Evolutionary conservation across 805 yeast species (phyloP), one percentile per base, ranked within the genome.

Genomic region (Diddensiella santjacobensis): DNA sequence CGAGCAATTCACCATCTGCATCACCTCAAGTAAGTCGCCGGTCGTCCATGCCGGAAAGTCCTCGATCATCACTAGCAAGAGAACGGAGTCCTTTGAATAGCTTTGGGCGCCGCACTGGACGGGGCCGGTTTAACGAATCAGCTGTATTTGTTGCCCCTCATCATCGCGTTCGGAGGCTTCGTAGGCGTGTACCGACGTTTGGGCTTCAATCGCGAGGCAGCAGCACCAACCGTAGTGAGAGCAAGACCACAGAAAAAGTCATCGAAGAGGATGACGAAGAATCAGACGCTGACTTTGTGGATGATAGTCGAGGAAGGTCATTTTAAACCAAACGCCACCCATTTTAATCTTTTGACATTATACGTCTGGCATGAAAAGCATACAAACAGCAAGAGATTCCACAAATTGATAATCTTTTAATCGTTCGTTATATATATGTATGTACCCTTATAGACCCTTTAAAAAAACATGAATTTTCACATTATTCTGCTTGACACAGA

Each of bases 1-100:
- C 61, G 26, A 60, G 69, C 23, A 59, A 65, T 11, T 55, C 55
- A 8, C 39, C 57, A 23, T 54, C 50, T 26, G 49, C 61, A 1
- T 52, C 53, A 13, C 54, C 58, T 1, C 29, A 42, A 8, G 39
- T n/a, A n/a, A 42, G 23, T 29, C 29, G 29, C 18, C 29, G 42
- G 10, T 13, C 26, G 8, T n/a, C 20, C 8, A 35, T 35, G 20
- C 20, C 38, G 8, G 38, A 22, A 18, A 19, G 29, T 20, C 29
- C 42, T 10, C 19, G 37, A n/a, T 6, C 45, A 8, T 18, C 18
- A 17, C 30, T 30, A 29, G 19, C 26, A 10, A 18, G 19, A 15
- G 15, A 19, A 4, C n/a, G 39, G 17, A 18, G 37, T 26, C 39
- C 22, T 8, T 10, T 18, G 6, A 10, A 11, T 11, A 40, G n/a